Percentiles rank a stretch among this genome's conserved stretches.
Conservation (phyloP, 805 yeast species). For the Spathaspora passalidarum region DNA sequence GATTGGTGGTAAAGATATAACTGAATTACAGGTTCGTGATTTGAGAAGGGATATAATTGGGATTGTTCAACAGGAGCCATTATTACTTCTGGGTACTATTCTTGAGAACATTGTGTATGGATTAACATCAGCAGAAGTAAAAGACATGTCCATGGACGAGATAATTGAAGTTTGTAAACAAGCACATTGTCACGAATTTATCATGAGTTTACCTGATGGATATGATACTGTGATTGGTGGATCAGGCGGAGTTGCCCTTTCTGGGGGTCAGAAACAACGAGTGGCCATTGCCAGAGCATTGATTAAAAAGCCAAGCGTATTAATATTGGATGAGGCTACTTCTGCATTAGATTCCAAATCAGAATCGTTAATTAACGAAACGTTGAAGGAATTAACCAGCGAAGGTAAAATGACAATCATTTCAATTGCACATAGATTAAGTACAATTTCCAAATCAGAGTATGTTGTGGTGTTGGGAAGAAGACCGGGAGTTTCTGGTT, state of each 20-base stretch:
- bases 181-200: constrained; percentile 60
- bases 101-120: constrained; percentile 58
- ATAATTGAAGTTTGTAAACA: constrained; percentile 42
- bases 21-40: constrained; percentile 45
- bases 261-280: constrained; percentile 79
- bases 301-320: constrained; percentile 60
- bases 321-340: constrained; percentile 69
- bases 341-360: constrained; percentile 56
- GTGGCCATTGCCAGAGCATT: constrained; percentile 74
- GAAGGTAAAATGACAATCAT: constrained; percentile 42
- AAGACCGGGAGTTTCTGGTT: constrained; percentile 40
- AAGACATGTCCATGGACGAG: constrained; percentile 38
- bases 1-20: constrained; percentile 52
- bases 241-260: constrained; percentile 53
- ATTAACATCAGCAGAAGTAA: constrained; percentile 33
- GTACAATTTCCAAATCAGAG: constrained; percentile 45
- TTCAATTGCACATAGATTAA: constrained; percentile 43
- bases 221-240: constrained; percentile 61
- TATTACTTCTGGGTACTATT: constrained; percentile 52
- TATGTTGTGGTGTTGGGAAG: constrained; percentile 42
- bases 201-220: constrained; percentile 55
- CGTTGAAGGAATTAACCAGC: constrained; percentile 33
- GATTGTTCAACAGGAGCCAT: constrained; percentile 62
- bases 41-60: constrained; percentile 51
- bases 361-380: constrained; percentile 45